Evolutionary conservation across 441 rosid species (phyloP), one percentile per base, ranked within the genome.

Genomic region (Biscutella laevigata): DNA sequence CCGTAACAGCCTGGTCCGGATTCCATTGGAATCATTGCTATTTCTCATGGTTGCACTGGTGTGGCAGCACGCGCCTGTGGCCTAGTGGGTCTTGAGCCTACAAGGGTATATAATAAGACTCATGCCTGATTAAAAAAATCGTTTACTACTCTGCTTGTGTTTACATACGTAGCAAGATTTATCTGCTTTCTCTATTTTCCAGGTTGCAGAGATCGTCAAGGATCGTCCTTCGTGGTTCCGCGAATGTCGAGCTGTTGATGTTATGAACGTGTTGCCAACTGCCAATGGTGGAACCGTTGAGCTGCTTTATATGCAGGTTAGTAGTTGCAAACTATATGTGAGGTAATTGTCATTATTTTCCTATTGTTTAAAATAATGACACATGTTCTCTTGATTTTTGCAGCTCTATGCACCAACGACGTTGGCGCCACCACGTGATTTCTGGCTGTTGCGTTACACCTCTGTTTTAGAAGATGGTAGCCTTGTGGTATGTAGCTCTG

Each of bases 41-140:
- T 92, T 88, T 92, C 96, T 73, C 94, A 92, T 81, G 90, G 95
- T 88, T 82, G 96, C 82, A 27, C 87, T 77, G 98, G 98, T 40
- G 96, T 92, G 81, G 98, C 96, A 79, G 98, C 98, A 70, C 95
- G 98, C 57, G 98, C 98, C 69, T 92, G 98, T n/a, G 98, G 98
- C 84, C 89, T 92, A 33, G 98, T 92, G 59, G 94, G 98, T 79
- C 86, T 92, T 13, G 98, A 92, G 66, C 98, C 98, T 71, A 86
- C 96, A 39, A 82, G 94, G 88, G 98, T 91, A 76, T 45, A 87
- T 8, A 42, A 28, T 44, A 58, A 37, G 12, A 16, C 15, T 2
- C 27, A 19, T 52, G 0, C 5, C 19, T 43, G 12, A 42, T 13
- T n/a, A 28, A 59, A 29, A 1, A 9, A 27, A 2, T 4, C 13